Evolutionary conservation across 352 stramenopile genomes (phyloP).

Genomic region (Globisporangium iwayamae): DNA sequence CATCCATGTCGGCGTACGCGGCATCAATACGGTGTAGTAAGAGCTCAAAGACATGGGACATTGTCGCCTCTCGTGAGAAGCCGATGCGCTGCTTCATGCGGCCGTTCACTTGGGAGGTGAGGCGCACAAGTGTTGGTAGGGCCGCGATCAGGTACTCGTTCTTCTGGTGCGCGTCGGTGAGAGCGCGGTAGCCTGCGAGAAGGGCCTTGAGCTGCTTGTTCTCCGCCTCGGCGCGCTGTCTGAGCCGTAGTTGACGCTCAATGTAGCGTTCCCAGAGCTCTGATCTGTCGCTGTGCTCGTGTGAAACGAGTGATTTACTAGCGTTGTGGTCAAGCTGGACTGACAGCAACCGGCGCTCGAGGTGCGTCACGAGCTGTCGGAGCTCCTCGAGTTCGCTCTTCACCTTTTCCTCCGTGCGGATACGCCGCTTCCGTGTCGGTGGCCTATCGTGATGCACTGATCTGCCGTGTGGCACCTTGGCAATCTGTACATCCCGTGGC

Average conservation of each 20-base stretch:
- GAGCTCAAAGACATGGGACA: neutral
- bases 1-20: conserved; percentile 2
- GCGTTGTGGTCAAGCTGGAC: neutral
- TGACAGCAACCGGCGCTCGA: neutral
- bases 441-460: too few relatives aligned
- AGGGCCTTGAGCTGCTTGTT: conserved; percentile 9
- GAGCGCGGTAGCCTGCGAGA: neutral
- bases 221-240: conserved; percentile 5
- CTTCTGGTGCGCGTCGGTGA: neutral
- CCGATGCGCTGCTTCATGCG: neutral
- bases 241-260: neutral
- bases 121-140: neutral
- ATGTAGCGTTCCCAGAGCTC: neutral
- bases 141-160: neutral
- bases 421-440: neutral
- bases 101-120: neutral
- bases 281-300: neutral
- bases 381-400: neutral
- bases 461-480: neutral
- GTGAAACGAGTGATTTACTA: neutral
- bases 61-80: neutral
- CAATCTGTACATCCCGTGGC: neutral
- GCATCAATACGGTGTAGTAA: conserved; percentile 7
- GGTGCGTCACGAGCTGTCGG: neutral
- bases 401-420: neutral